Conservation (phyloP, 2,329 filamentous ascomycete genomes). For the Diplodia corticola region DNA sequence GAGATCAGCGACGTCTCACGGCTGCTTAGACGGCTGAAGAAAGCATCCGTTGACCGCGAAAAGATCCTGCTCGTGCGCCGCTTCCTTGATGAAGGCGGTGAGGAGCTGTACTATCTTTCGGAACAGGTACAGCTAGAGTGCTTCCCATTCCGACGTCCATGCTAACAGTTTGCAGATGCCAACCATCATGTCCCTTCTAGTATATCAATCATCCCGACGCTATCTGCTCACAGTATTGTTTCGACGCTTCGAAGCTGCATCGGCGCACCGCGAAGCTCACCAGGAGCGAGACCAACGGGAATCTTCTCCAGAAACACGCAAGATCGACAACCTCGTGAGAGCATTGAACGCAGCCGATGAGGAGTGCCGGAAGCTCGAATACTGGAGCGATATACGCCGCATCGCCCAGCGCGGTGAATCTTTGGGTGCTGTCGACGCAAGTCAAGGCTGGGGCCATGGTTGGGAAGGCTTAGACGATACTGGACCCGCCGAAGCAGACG, state of each 20-base stretch:
- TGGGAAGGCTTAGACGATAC: constrained; percentile 10
- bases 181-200: constrained; percentile 63
- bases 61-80: constrained; percentile 81
- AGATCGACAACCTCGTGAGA: constrained; percentile 68
- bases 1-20: constrained; percentile 64
- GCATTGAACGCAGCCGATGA: constrained; percentile 76
- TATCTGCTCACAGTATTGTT: constrained; percentile 72
- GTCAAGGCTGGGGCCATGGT: constrained; percentile 10
- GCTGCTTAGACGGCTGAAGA: constrained; percentile 67
- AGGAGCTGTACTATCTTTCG: constrained; percentile 74
- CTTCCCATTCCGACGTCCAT: background rate
- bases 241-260: constrained; percentile 51
- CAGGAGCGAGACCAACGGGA: constrained; percentile 44
- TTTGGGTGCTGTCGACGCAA: constrained; percentile 4
- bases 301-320: constrained; percentile 50
- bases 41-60: constrained; percentile 80
- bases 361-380: constrained; percentile 78
- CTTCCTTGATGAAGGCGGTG: constrained; percentile 75
- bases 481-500: background rate
- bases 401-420: constrained; percentile 30
- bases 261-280: constrained; percentile 52
- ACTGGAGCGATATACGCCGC: constrained; percentile 72
- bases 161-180: constrained; percentile 30
- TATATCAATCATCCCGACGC: constrained; percentile 85
- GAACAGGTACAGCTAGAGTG: constrained; percentile 50